Conservation (phyloP, 495 filamentous ascomycete genomes). For the Diplogelasinospora grovesii region DNA sequence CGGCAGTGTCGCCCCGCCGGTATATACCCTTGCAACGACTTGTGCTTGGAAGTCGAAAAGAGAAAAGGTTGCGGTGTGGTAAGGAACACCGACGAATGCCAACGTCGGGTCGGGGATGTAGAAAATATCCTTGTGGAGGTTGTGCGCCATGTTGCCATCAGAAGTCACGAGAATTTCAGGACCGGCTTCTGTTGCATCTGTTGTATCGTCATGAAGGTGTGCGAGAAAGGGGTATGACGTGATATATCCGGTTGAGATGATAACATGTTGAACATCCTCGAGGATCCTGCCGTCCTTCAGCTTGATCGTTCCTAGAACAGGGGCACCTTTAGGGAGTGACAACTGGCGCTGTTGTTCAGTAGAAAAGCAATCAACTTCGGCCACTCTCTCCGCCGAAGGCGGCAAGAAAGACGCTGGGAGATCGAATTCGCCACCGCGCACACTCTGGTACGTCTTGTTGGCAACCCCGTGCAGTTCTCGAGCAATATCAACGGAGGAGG, state of each 20-base stretch:
- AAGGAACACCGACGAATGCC: conserved; percentile 54
- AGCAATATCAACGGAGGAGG: conserved; percentile 56
- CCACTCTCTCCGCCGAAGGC: conserved; percentile 40
- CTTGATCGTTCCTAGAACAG: conserved; percentile 19
- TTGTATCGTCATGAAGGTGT: conserved; percentile 34
- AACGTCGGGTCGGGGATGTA: conserved; percentile 59
- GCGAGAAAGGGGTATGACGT: conserved; percentile 53
- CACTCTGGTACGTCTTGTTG: conserved; percentile 50
- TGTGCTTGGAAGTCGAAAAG: conserved; percentile 63
- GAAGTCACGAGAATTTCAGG: conserved; percentile 50
- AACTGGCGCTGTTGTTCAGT: not conserved
- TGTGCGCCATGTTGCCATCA: conserved; percentile 59
- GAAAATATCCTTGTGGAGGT: conserved; percentile 61
- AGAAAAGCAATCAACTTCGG: conserved; percentile 35
- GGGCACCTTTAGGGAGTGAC: too few relatives aligned
- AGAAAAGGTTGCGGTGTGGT: conserved; percentile 55
- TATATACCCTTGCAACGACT: conserved; percentile 49
- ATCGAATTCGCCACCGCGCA: conserved; percentile 52
- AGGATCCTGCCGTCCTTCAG: conserved; percentile 37
- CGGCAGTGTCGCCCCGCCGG: conserved; percentile 47
- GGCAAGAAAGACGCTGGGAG: conserved; percentile 44
- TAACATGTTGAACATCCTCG: conserved; percentile 45
- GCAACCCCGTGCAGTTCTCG: conserved; percentile 47
- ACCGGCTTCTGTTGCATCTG: conserved; percentile 29
- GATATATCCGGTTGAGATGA: conserved; percentile 62